Base-by-base conservation (phyloP, 1,284 basidiomycete genomes). In the Austroboletus rostrupii region DNA sequence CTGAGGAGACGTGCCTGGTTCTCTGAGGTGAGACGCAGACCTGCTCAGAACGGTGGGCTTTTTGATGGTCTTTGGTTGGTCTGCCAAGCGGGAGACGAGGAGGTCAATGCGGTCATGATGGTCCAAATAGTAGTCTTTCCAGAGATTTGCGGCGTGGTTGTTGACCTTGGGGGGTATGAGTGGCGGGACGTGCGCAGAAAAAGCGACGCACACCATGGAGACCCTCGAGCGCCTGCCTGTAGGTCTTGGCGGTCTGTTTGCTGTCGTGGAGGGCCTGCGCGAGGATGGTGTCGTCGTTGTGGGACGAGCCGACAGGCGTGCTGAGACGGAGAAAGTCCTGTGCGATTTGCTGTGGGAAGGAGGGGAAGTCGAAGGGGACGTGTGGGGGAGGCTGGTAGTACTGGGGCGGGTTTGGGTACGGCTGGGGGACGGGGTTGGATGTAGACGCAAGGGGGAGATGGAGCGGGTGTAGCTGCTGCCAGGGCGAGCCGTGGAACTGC, bases 61-160 rank as follows among this genome's bases (percentile, higher is more conserved):
- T 60, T 80, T 81, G 32, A 72, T 67, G 1, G 72, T 74, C 48
- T 71, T 75, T 53, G 50, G 65, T 45, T 60, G 64, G 32, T 57
- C 62, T 17, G 39, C 29, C 33, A 70, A 49, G 48, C 55, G 58
- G 16, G 58, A 57, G 32, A 85, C 74, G 49, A 76, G 71, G 28
- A 71, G 63, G 55, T 84, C 78, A 32, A 87, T 69, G 28, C 78
- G 76, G 50, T 74, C 70, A 47, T 77, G 79, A 58, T 87, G 73
- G 50, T 87, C 85, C 16, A 87, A 72, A 55, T 82, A 87, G 58
- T 86, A 85, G 57, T 87, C 85, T 58, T 85, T 87, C 84, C 84
- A 87, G 21, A 82, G 55, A 52, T 67, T 69, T 17, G 72, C 67
- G 16, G 70, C 62, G 42, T 77, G 73, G n/a, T 72, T 71, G 41